phyloP scores from a whole-genome alignment of 2,329 filamentous ascomycete species.

The Xylariaceae sp. region DNA sequence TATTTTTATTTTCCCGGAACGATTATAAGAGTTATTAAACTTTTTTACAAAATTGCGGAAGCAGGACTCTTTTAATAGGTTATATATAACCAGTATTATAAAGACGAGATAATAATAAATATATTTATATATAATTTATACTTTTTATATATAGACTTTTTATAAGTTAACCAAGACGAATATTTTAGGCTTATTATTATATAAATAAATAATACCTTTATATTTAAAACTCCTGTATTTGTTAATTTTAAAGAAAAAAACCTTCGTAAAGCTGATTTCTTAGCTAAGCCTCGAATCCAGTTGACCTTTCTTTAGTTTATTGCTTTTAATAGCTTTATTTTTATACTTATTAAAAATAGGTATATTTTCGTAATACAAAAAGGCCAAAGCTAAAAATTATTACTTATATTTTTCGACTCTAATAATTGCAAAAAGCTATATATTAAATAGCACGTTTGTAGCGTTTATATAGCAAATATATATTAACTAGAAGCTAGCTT shows the following conservation, averaged over 20 bases:
- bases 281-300: not conserved
- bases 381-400: not conserved
- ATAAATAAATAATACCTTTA: not conserved
- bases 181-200: not conserved
- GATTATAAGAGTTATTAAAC: not conserved
- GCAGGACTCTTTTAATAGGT: not conserved
- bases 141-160: not conserved
- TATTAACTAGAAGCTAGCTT: conserved; percentile 1
- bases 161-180: not conserved
- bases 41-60: not conserved
- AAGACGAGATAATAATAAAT: not conserved
- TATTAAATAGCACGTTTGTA: not conserved
- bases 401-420: not conserved
- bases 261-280: not conserved
- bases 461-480: not conserved
- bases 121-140: not conserved
- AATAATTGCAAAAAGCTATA: not conserved
- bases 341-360: not conserved
- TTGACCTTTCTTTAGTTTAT: not conserved
- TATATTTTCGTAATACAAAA: not conserved
- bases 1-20: not conserved
- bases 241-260: not conserved
- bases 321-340: not conserved
- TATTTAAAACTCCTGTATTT: not conserved
- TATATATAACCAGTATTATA: not conserved